Percentiles rank a stretch among this genome's conserved stretches.
Conservation (phyloP, 2,329 filamentous ascomycete genomes). For the Fusarium compactum region DNA sequence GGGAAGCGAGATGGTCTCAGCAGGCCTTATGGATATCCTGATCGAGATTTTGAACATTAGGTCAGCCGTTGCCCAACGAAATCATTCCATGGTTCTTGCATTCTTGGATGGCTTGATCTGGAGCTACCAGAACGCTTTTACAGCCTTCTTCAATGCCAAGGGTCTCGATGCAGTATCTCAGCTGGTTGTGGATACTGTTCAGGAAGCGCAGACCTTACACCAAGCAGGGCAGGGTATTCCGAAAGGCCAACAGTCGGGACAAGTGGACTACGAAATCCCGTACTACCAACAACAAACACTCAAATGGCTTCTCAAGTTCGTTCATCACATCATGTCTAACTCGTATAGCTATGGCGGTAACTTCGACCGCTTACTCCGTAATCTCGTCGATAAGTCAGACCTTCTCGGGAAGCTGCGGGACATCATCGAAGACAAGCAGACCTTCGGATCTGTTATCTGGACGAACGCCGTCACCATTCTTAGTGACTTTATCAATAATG, state of each 20-base stretch:
- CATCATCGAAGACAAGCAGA: constrained; percentile 81
- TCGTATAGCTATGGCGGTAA: constrained; percentile 77
- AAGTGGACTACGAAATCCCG: constrained; percentile 92
- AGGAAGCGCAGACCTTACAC: constrained; percentile 74
- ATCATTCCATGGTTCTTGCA: constrained; percentile 84
- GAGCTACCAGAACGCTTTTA: constrained; percentile 85
- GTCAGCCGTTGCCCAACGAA: constrained; percentile 83
- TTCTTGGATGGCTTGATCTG: constrained; percentile 93
- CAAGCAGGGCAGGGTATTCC: constrained; percentile 78
- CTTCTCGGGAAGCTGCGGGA: constrained; percentile 82
- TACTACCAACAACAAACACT: constrained; percentile 94
- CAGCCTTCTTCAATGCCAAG: constrained; percentile 81
- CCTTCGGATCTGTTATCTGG: constrained; percentile 95
- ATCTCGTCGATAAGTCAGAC: constrained; percentile 92
- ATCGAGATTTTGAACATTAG: constrained; percentile 89
- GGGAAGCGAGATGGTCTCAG: constrained; percentile 85
- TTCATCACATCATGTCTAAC: constrained; percentile 93
- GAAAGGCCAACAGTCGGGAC: constrained; percentile 75
- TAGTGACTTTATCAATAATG: constrained; percentile 97
- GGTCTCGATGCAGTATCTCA: constrained; percentile 93
- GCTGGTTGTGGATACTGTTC: constrained; percentile 83
- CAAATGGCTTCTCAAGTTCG: constrained; percentile 94
- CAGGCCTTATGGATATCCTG: constrained; percentile 89
- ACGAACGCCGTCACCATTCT: constrained; percentile 92
- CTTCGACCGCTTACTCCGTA: constrained; percentile 89